Evolutionary conservation across 352 stramenopile species (phyloP).

Genomic region (Pythium sukuiense): DNA sequence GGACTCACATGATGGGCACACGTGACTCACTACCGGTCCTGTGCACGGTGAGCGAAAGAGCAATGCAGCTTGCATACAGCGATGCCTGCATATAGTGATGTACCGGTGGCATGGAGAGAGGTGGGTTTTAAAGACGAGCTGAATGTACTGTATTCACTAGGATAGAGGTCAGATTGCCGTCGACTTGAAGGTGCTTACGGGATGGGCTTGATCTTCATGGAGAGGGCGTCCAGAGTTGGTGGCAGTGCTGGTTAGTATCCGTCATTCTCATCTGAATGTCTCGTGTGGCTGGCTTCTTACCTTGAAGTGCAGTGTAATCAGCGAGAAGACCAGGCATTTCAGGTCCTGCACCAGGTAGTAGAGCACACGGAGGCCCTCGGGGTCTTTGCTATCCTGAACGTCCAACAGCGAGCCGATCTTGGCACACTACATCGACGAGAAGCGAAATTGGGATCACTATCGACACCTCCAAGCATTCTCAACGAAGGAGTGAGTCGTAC

Average conservation of each 20-base stretch:
- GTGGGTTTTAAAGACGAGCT: not conserved
- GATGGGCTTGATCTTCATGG: conserved; percentile 91
- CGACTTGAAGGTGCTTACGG: conserved; percentile 43
- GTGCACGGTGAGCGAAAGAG: too few species aligned
- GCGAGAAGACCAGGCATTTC: conserved; percentile 95
- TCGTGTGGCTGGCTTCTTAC: conserved; percentile 27
- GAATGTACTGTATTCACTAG: not conserved
- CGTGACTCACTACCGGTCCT: too few species aligned
- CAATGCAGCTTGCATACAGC: too few species aligned
- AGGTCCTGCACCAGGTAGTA: conserved; percentile 98
- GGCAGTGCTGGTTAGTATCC: not conserved
- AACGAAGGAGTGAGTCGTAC: conserved; percentile 32
- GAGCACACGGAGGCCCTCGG: conserved; percentile 92
- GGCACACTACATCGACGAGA: conserved; percentile 60
- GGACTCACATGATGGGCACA: not conserved
- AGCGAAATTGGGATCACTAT: not conserved
- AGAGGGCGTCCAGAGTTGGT: not conserved
- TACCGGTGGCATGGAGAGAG: not conserved
- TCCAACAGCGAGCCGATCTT: conserved; percentile 96
- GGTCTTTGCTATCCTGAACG: conserved; percentile 95
- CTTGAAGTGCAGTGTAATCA: conserved; percentile 98
- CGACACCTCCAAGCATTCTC: not conserved
- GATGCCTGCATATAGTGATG: not conserved
- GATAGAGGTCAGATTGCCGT: not conserved
- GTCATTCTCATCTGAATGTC: not conserved